phyloP scores from a whole-genome alignment of 371 early-diverging fungal genomes.

The Mortierella sp. region DNA sequence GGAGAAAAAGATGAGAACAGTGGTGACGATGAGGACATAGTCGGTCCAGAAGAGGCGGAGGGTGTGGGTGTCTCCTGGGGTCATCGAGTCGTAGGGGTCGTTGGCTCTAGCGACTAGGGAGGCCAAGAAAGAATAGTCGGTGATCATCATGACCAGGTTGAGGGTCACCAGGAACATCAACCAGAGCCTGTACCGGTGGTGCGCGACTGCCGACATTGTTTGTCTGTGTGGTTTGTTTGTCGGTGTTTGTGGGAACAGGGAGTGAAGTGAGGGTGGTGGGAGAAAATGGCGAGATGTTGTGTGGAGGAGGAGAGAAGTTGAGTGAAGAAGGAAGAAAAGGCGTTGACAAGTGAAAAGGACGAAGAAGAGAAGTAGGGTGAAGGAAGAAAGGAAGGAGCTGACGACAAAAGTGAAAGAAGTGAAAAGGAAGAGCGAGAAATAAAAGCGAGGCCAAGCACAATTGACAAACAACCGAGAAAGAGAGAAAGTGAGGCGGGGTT shows the following conservation, averaged over 20 bases:
- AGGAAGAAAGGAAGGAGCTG: not conserved
- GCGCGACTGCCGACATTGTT: not conserved
- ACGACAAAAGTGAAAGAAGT: not conserved
- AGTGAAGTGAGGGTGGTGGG: not conserved
- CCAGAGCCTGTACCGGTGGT: constrained; percentile 7
- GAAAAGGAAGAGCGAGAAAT: not conserved
- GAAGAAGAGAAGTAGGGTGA: not conserved
- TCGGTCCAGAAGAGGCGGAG: not conserved
- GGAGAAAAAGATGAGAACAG: not conserved
- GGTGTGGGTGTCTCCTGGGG: constrained; percentile 7
- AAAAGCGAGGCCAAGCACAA: not conserved
- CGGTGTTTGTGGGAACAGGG: not conserved
- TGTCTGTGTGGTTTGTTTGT: not conserved
- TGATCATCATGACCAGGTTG: constrained; percentile 5
- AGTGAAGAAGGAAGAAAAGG: not conserved
- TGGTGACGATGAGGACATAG: constrained; percentile 4
- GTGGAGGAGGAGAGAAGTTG: not conserved
- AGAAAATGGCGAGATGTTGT: not conserved
- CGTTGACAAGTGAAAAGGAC: not conserved
- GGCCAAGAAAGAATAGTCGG: not conserved
- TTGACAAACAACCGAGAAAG: not conserved
- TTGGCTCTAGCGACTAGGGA: not conserved
- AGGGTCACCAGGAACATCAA: not conserved
- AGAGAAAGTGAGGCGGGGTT: not conserved
- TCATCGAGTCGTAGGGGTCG: not conserved